Evolutionary conservation across 768 basidiomycete species (phyloP).

Genomic region (Atractiella rhizophila): DNA sequence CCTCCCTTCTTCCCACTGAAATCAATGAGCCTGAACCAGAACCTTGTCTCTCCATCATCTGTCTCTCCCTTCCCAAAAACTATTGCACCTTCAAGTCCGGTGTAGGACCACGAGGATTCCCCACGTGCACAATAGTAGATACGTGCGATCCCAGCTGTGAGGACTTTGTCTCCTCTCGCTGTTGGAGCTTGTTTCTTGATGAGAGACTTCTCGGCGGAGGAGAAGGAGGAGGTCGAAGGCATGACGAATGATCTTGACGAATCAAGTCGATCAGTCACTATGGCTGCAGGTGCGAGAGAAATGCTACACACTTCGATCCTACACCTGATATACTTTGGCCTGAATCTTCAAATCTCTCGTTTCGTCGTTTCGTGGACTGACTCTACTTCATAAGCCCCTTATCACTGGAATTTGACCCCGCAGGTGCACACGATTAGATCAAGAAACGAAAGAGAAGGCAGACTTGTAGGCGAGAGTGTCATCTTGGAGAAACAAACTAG

Average conservation of each 20-base stretch:
- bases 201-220: constrained; percentile 47
- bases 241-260: constrained; percentile 22
- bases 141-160: constrained; percentile 53
- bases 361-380: background rate
- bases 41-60: constrained; percentile 33
- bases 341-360: no score
- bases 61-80: constrained; percentile 37
- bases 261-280: no score
- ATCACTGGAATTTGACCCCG: background rate
- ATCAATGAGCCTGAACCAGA: constrained; percentile 58
- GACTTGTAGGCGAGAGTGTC: no score
- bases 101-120: constrained; percentile 54
- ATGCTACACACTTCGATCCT: no score
- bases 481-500: no score
- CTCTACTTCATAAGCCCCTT: background rate
- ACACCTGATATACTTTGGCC: no score
- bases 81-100: constrained; percentile 65
- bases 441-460: no score
- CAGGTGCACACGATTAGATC: no score
- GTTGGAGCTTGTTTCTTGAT: constrained; percentile 32
- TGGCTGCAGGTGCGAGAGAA: no score
- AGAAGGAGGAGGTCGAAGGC: constrained; percentile 47
- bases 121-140: constrained; percentile 73
- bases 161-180: constrained; percentile 24
- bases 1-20: constrained; percentile 48